These are phyloP conservation scores for Xylariaceae sp. DNA, from an alignment of 2,329 filamentous ascomycete species.

Conservation along the genomic window DNA sequence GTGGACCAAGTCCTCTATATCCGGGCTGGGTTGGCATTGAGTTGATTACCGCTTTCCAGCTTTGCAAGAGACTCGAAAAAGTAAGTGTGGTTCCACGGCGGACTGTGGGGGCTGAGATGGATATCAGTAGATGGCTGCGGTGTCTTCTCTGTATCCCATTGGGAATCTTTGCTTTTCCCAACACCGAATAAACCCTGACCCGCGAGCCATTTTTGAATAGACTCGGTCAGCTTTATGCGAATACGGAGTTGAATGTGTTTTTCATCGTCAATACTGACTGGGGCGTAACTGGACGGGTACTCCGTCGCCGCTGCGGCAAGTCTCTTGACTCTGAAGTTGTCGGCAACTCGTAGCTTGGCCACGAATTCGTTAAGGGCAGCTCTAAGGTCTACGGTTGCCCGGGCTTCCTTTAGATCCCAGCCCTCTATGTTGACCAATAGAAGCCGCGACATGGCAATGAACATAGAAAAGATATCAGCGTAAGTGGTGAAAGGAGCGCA, in stretches of 20 bases:
- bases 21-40: too few relatives aligned
- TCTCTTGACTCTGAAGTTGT: slow-evolving; percentile 16
- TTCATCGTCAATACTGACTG: slow-evolving; percentile 7
- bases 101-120: slow-evolving; percentile 6
- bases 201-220: slow-evolving; percentile 9
- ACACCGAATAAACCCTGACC: background rate
- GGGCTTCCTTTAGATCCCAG: slow-evolving; percentile 26
- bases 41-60: too few relatives aligned
- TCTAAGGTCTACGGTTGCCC: slow-evolving; percentile 24
- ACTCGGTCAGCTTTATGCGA: slow-evolving; percentile 1
- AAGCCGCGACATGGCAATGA: slow-evolving; percentile 29
- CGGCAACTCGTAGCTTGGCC: slow-evolving; percentile 5
- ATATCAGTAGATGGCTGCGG: background rate
- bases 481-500: slow-evolving; percentile 25
- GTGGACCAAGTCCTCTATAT: too few relatives aligned
- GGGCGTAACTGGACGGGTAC: slow-evolving; percentile 9
- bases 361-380: slow-evolving; percentile 22
- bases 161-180: background rate
- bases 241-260: slow-evolving; percentile 6
- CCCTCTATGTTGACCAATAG: slow-evolving; percentile 27
- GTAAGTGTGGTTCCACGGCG: slow-evolving; percentile 15
- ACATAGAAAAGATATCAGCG: slow-evolving; percentile 27
- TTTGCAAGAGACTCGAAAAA: slow-evolving; percentile 13
- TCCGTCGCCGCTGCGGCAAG: slow-evolving; percentile 19
- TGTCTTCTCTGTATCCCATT: background rate